Evolutionary conservation across 345 rosid species (phyloP).

Genomic region (Eucalyptus curtisii): DNA sequence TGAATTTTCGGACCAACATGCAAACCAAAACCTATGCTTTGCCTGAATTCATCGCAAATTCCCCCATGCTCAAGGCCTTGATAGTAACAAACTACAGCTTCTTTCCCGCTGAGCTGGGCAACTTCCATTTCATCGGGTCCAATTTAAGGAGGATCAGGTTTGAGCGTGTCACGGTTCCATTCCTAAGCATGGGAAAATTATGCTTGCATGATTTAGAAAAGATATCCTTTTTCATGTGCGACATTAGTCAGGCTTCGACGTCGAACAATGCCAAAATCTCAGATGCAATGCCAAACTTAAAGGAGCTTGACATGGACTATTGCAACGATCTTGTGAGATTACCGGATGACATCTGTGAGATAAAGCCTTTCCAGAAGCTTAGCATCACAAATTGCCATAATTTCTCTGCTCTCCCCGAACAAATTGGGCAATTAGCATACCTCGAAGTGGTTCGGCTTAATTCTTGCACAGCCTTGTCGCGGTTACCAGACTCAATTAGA

Average conservation of each 20-base stretch:
- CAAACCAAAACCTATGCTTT: conserved; percentile 8
- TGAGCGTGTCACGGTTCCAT: conserved; percentile 20
- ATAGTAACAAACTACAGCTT: conserved; percentile 19
- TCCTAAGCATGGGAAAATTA: background rate
- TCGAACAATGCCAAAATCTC: background rate
- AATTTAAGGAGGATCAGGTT: conserved; percentile 47
- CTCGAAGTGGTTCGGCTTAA: no score
- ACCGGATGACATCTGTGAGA: no score
- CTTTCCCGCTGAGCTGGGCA: conserved; percentile 18
- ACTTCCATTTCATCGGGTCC: conserved; percentile 18
- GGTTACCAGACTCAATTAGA: no score
- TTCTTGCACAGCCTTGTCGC: no score
- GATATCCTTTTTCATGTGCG: conserved; percentile 35
- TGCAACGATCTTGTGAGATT: no score
- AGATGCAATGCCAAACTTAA: conserved; percentile 16
- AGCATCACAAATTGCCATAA: no score
- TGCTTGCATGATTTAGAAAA: conserved; percentile 17
- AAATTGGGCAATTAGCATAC: no score
- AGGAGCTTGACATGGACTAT: conserved; percentile 16
- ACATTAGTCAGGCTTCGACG: conserved; percentile 13
- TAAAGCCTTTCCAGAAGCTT: no score
- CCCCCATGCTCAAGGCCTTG: conserved; percentile 40
- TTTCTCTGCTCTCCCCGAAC: no score
- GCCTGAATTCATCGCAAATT: conserved; percentile 34
- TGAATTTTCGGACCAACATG: conserved; percentile 16